Conservation (phyloP, 495 filamentous ascomycete genomes). For the Penicillium nucicola region DNA sequence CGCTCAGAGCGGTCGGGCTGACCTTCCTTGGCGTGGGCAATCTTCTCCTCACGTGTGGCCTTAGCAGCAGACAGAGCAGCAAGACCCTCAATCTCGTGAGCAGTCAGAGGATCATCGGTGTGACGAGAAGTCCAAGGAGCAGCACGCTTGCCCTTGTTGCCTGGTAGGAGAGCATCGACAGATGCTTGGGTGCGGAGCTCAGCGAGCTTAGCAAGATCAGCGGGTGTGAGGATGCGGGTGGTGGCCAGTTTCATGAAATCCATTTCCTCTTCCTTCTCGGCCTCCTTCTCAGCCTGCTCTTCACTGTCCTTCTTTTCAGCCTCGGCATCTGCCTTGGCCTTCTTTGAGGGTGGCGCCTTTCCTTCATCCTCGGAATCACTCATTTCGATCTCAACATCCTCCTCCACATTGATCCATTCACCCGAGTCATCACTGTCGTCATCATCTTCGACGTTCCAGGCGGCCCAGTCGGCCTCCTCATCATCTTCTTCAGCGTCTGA, state of each 20-base stretch:
- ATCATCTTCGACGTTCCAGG: slow-evolving; percentile 82
- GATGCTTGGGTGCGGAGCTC: slow-evolving; percentile 75
- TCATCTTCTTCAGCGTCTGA: slow-evolving; percentile 55
- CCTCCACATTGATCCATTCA: slow-evolving; percentile 91
- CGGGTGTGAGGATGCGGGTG: slow-evolving; percentile 83
- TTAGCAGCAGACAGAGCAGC: slow-evolving; percentile 66
- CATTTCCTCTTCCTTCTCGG: slow-evolving; percentile 22
- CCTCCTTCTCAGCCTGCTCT: slow-evolving; percentile 20
- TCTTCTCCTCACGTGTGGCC: slow-evolving; percentile 75
- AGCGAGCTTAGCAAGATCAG: slow-evolving; percentile 86
- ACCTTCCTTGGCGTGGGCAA: slow-evolving; percentile 73
- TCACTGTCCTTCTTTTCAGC: slow-evolving; percentile 15
- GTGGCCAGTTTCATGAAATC: slow-evolving; percentile 71
- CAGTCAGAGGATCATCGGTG: slow-evolving; percentile 79
- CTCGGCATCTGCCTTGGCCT: slow-evolving; percentile 36
- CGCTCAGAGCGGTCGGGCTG: slow-evolving; percentile 70
- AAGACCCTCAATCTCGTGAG: slow-evolving; percentile 76
- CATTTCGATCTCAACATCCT: slow-evolving; percentile 75
- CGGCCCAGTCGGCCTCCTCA: slow-evolving; percentile 68
- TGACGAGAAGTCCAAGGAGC: slow-evolving; percentile 53
- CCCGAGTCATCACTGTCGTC: slow-evolving; percentile 70
- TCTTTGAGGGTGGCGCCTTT: slow-evolving; percentile 63
- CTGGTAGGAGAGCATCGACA: slow-evolving; percentile 58
- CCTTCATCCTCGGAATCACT: slow-evolving; percentile 68
- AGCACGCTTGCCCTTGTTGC: slow-evolving; percentile 38